A percentile compares a stretch with the other conserved stretches of the same genome.
Conservation (phyloP, 345 rosid genomes). For the Adansonia digitata region DNA sequence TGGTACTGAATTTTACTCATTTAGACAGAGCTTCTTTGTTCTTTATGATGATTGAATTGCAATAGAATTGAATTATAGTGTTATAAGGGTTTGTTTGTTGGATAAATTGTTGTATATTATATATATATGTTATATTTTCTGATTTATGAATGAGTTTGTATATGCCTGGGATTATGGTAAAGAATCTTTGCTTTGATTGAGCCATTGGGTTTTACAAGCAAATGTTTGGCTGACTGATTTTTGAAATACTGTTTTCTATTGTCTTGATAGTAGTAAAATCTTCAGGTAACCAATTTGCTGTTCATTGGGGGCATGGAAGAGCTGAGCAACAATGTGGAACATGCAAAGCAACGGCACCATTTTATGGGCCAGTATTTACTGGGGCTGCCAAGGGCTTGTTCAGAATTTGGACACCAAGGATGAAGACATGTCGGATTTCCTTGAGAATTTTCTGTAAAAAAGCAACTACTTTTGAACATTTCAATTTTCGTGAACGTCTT, state of each 20-base stretch:
- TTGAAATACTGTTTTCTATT: background rate
- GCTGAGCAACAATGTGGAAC: no score
- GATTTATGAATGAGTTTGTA: background rate
- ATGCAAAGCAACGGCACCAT: slow-evolving; percentile 97
- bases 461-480: slow-evolving; percentile 68
- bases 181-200: background rate
- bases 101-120: background rate
- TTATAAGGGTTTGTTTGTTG: background rate
- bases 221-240: background rate
- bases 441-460: slow-evolving; percentile 77
- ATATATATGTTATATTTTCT: background rate
- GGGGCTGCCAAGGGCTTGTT: slow-evolving; percentile 58
- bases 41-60: background rate
- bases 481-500: background rate
- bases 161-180: background rate
- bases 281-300: slow-evolving; percentile 88
- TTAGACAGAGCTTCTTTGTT: background rate
- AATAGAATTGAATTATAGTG: background rate
- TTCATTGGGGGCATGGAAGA: slow-evolving; percentile 86
- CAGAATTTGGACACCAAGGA: slow-evolving; percentile 56
- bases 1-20: background rate
- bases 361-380: slow-evolving; percentile 82
- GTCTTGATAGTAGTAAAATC: slow-evolving; percentile 11
- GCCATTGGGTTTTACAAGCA: background rate
- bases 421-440: slow-evolving; percentile 76